phyloP scores from a whole-genome alignment of 345 rosid species.

The Schrenkiella parvula region DNA sequence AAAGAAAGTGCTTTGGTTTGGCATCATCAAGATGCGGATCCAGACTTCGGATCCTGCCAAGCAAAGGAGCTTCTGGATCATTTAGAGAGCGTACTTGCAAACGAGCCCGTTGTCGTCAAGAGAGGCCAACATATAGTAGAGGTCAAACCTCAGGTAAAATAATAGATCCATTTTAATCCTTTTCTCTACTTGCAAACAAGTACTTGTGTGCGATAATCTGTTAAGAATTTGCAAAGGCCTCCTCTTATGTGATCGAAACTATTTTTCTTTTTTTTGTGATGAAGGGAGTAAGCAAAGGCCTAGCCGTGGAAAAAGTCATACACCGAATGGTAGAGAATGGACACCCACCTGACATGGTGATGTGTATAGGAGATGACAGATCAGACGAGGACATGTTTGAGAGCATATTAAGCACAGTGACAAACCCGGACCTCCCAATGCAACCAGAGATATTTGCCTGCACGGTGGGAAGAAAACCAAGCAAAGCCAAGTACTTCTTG shows the following conservation, averaged over 20 bases:
- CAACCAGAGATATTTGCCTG: slow-evolving; percentile 82
- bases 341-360: slow-evolving; percentile 66
- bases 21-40: slow-evolving; percentile 97
- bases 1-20: slow-evolving; percentile 88
- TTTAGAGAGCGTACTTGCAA: slow-evolving; percentile 77
- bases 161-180: neutral
- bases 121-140: slow-evolving; percentile 89
- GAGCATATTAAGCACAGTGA: slow-evolving; percentile 55
- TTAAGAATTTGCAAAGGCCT: neutral
- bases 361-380: slow-evolving; percentile 89
- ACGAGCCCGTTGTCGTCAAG: slow-evolving; percentile 80
- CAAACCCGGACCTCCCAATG: slow-evolving; percentile 45
- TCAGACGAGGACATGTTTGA: slow-evolving; percentile 95
- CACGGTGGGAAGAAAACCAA: slow-evolving; percentile 82
- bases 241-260: neutral
- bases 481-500: slow-evolving; percentile 86
- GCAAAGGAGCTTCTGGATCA: slow-evolving; percentile 84
- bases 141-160: slow-evolving; percentile 82
- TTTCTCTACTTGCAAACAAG: neutral
- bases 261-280: neutral
- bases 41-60: slow-evolving; percentile 90
- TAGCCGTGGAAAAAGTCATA: slow-evolving; percentile 66
- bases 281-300: slow-evolving; percentile 88
- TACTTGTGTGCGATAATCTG: neutral
- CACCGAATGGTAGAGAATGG: slow-evolving; percentile 47